Percentiles rank a stretch among this genome's conserved stretches.
Conservation (phyloP, 2,329 filamentous ascomycete genomes). For the Colletotrichum acutatum region DNA sequence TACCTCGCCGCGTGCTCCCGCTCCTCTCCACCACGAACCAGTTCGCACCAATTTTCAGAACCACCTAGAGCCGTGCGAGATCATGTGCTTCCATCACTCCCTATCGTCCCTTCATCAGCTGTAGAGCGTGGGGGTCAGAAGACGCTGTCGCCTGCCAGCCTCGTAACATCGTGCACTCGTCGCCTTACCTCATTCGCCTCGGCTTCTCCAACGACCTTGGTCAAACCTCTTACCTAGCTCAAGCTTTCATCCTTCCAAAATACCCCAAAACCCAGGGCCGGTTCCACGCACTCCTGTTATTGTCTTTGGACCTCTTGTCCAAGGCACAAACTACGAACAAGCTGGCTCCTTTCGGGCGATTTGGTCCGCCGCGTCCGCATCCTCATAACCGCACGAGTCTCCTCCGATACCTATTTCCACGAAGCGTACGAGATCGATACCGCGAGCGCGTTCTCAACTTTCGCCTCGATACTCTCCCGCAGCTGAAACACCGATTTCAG, state of each 20-base stretch:
- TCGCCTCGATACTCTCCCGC: slow-evolving; percentile 79
- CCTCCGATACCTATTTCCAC: slow-evolving; percentile 76
- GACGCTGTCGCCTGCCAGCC: slow-evolving; percentile 31
- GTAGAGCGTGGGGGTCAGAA: slow-evolving; percentile 33
- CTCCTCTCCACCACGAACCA: slow-evolving; percentile 3
- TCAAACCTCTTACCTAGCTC: not conserved
- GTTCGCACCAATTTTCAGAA: not conserved
- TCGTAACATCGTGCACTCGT: slow-evolving; percentile 8
- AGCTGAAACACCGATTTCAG: slow-evolving; percentile 77
- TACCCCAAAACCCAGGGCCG: slow-evolving; percentile 14
- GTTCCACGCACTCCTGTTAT: not conserved
- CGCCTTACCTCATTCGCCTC: not conserved
- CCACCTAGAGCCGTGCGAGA: slow-evolving; percentile 18
- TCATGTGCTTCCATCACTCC: slow-evolving; percentile 32
- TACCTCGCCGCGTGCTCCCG: slow-evolving; percentile 27
- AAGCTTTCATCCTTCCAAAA: not conserved
- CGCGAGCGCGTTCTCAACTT: slow-evolving; percentile 75
- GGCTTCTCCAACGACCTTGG: not conserved
- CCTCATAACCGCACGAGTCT: slow-evolving; percentile 60
- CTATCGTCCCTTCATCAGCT: slow-evolving; percentile 19
- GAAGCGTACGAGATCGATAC: slow-evolving; percentile 68
- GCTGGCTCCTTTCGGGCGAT: slow-evolving; percentile 58
- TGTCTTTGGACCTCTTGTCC: slow-evolving; percentile 27
- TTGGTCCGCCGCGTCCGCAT: slow-evolving; percentile 49
- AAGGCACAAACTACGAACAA: slow-evolving; percentile 41